Evolutionary conservation across 805 yeast genomes (phyloP).

Genomic region (Nakazawaea anatomiae): DNA sequence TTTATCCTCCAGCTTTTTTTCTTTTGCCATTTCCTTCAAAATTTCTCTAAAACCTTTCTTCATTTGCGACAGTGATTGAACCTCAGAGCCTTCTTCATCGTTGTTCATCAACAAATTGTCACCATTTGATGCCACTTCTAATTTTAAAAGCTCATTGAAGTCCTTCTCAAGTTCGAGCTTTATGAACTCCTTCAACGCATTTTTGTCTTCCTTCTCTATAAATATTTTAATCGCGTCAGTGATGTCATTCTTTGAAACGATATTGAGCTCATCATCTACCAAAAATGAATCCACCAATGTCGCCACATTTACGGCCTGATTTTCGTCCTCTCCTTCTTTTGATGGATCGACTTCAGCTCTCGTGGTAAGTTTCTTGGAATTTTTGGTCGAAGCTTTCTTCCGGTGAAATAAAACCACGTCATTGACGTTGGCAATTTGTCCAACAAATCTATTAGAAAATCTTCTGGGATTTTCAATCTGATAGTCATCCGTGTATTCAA

Average conservation of each 20-base stretch:
- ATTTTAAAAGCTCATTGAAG: constrained; percentile 39
- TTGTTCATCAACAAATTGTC: constrained; percentile 20
- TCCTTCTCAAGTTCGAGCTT: constrained; percentile 50
- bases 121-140: constrained; percentile 34
- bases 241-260: constrained; percentile 73
- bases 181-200: constrained; percentile 59
- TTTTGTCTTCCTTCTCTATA: constrained; percentile 75
- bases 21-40: constrained; percentile 34
- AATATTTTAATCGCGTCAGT: constrained; percentile 65
- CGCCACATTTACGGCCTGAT: constrained; percentile 44
- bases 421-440: constrained; percentile 84
- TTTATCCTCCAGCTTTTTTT: constrained; percentile 15
- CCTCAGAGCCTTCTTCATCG: constrained; percentile 22
- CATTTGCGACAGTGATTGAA: constrained; percentile 8
- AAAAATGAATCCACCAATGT: constrained; percentile 59
- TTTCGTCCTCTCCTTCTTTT: constrained; percentile 26
- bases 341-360: background rate
- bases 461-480: constrained; percentile 89
- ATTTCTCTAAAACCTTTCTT: constrained; percentile 34
- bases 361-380: background rate
- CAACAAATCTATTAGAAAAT: constrained; percentile 86
- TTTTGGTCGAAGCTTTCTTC: constrained; percentile 26
- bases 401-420: constrained; percentile 73
- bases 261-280: constrained; percentile 53
- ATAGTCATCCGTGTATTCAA: constrained; percentile 85